These are phyloP conservation scores for Echinosophora koreensis DNA, from an alignment of 306 rosid genomes.

Conservation along the genomic window DNA sequence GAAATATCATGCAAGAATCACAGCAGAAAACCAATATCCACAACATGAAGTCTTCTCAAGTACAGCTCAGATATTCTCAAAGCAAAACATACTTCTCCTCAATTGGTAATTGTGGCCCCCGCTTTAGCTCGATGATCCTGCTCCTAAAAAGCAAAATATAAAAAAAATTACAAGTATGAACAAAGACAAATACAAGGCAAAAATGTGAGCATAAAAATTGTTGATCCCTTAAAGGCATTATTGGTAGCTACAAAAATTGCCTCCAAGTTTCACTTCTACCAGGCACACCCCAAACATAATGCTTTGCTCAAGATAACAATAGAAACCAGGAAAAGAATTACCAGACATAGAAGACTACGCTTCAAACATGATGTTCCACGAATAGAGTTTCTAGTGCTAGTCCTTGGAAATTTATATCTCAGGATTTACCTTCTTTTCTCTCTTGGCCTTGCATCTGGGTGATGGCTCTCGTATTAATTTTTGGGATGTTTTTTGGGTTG, in stretches of 20 bases:
- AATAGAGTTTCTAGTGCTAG: too few relatives aligned
- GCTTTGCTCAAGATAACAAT: constrained; percentile 33
- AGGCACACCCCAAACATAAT: constrained; percentile 28
- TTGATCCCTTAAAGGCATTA: constrained; percentile 11
- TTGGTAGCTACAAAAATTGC: constrained; percentile 34
- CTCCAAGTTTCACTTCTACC: constrained; percentile 38
- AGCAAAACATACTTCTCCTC: constrained; percentile 71
- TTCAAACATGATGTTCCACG: too few relatives aligned
- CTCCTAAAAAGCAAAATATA: constrained; percentile 57
- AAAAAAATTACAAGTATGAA: constrained; percentile 17
- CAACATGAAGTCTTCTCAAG: constrained; percentile 31
- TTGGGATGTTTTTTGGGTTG: too few relatives aligned
- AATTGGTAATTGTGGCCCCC: constrained; percentile 61
- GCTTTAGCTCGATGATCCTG: constrained; percentile 62
- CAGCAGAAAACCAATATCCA: constrained; percentile 33
- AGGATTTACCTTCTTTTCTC: too few relatives aligned
- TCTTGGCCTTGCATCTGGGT: too few relatives aligned
- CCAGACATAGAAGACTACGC: constrained; percentile 4
- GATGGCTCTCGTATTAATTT: too few relatives aligned
- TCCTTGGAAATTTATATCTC: too few relatives aligned
- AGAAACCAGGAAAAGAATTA: constrained; percentile 23
- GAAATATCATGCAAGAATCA: constrained; percentile 28
- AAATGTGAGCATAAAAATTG: constrained; percentile 25
- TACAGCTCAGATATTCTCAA: constrained; percentile 39
- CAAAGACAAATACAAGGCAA: constrained; percentile 18